phyloP scores from a whole-genome alignment of 768 basidiomycete genomes.

The Terana coerulea region DNA sequence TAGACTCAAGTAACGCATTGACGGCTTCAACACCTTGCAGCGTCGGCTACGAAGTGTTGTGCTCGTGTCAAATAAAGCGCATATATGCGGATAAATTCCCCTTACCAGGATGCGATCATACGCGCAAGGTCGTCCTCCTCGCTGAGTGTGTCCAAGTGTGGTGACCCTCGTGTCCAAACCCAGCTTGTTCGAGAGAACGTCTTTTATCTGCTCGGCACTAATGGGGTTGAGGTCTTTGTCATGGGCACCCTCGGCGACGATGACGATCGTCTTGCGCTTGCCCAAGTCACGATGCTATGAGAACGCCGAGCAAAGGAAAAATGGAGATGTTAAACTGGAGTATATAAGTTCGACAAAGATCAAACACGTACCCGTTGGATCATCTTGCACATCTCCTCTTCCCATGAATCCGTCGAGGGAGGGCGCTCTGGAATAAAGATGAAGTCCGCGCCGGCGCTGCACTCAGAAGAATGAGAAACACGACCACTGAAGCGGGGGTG shows the following conservation, averaged over 20 bases:
- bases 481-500: not conserved
- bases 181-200: constrained; percentile 79
- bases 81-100: not conserved
- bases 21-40: constrained; percentile 96
- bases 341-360: not conserved
- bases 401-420: constrained; percentile 77
- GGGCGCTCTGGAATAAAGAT: constrained; percentile 97
- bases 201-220: constrained; percentile 84
- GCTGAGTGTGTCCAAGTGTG: constrained; percentile 93
- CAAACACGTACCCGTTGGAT: constrained; percentile 63
- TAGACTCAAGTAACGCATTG: constrained; percentile 79
- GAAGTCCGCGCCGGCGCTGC: constrained; percentile 91
- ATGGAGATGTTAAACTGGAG: not conserved
- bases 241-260: constrained; percentile 95
- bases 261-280: constrained; percentile 98
- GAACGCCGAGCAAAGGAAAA: not conserved
- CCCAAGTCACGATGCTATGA: constrained; percentile 83
- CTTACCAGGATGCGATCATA: constrained; percentile 87
- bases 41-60: constrained; percentile 60
- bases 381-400: constrained; percentile 84
- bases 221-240: constrained; percentile 90
- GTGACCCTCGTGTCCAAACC: constrained; percentile 96
- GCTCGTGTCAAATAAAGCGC: not conserved
- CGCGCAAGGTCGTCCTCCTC: constrained; percentile 92
- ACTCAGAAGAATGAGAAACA: not conserved